Percentiles rank a stretch among this genome's conserved stretches.
Conservation (phyloP, 1,284 basidiomycete genomes). For the Pseudozyma hubeiensis region DNA sequence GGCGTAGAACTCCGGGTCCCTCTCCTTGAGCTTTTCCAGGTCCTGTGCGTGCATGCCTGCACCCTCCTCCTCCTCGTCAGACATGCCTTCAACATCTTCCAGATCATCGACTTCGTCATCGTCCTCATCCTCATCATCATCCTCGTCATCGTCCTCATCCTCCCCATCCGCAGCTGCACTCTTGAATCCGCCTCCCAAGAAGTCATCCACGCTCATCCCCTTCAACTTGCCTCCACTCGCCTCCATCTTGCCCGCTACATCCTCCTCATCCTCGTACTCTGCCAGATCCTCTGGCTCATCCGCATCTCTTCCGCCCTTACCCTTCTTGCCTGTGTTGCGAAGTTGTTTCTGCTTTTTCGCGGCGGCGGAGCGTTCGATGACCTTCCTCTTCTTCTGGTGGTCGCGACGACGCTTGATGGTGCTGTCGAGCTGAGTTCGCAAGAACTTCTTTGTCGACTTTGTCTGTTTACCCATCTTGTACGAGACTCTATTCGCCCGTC, state of each 20-base stretch:
- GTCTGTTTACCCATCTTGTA: conserved; percentile 61
- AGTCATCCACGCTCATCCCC: conserved; percentile 66
- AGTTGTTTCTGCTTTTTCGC: conserved; percentile 47
- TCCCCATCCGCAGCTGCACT: conserved; percentile 46
- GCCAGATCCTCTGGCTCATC: conserved; percentile 30
- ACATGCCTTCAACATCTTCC: conserved; percentile 58
- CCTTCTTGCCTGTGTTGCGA: conserved; percentile 39
- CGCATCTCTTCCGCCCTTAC: conserved; percentile 19
- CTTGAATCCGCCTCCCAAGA: conserved; percentile 65
- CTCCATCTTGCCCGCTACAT: conserved; percentile 31
- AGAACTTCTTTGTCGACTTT: conserved; percentile 67
- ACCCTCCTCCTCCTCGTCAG: conserved; percentile 55
- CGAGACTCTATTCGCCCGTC: background rate
- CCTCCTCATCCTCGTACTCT: conserved; percentile 42
- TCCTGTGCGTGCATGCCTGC: conserved; percentile 76
- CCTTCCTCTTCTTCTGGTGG: conserved; percentile 60
- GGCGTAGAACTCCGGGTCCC: conserved; percentile 98
- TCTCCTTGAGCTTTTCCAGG: conserved; percentile 89
- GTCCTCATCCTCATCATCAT: conserved; percentile 53
- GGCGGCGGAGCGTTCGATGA: conserved; percentile 48
- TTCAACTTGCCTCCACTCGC: conserved; percentile 23
- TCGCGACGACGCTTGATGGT: conserved; percentile 62
- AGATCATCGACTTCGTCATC: conserved; percentile 50
- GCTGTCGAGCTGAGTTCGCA: conserved; percentile 57
- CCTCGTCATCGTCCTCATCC: conserved; percentile 42